Evolutionary conservation across 768 basidiomycete species (phyloP), one percentile per base, ranked within the genome.

Genomic region (Lepiota brunneoincarnata): DNA sequence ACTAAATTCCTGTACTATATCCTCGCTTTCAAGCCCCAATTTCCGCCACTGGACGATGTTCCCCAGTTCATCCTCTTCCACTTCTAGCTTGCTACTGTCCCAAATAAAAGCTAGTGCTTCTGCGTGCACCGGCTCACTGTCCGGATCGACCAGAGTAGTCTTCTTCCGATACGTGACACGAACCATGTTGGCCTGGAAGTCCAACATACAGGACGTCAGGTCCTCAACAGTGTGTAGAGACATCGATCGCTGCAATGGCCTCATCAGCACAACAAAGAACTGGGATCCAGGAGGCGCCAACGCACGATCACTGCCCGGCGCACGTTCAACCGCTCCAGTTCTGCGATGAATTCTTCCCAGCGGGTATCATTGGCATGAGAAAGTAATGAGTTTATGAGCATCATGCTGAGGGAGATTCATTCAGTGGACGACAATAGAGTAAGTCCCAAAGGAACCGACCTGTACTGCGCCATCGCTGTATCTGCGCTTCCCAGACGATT

Each of bases 181-280:
- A 51, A 90, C 75, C 55, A 93, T 81, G 68, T 91, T 92, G 23
- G 89, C 85, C 72, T 94, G 92, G 67, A 93, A 94, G 64, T 93
- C 89, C 51, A 93, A 77, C 43, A 94, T 87, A 54, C 85, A 87
- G 0, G 91, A 93, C 6, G 87, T 84, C 50, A 93, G 72, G 63
- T 93, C 91, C 58, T 91, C 89, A 45, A 84, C 81, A 24, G 84
- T 87, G 60, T 91, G 87, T 26, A 87, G 79, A 6, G 87, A 84
- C 90, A 93, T 93, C 44, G 93, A 77, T 53, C 86, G 83, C 90
- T 93, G 60, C 15, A 24, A 51, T 42, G 24, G 17, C 48, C 35
- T 34, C 41, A 50, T 26, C 52, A 24, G 37, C 26, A 24, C 18
- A 20, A 20, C 17, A 44, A n/a, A 15, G 7, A 39, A 26, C 20